Evolutionary conservation across 2,329 filamentous ascomycete genomes (phyloP).

Genomic region (Epichloe hybrida): DNA sequence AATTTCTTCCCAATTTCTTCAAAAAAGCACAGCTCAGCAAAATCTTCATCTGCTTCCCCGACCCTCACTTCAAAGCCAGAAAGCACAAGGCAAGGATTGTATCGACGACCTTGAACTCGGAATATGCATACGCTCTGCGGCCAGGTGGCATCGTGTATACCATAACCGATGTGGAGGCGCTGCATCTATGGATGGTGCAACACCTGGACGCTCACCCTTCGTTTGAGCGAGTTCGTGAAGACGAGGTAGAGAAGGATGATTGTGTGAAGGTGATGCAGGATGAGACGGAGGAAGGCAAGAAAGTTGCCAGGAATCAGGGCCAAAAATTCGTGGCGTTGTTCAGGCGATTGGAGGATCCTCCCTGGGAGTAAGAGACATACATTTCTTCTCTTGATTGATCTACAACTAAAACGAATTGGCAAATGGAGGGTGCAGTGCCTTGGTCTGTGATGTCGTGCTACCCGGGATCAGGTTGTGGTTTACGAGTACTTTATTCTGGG

Average conservation of each 20-base stretch:
- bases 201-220: slow-evolving; percentile 68
- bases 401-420: not conserved
- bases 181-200: slow-evolving; percentile 85
- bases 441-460: not conserved
- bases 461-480: not conserved
- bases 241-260: slow-evolving; percentile 53
- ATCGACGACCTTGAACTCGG: slow-evolving; percentile 72
- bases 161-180: slow-evolving; percentile 91
- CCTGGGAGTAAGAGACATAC: slow-evolving; percentile 40
- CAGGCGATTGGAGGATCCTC: slow-evolving; percentile 63
- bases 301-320: slow-evolving; percentile 81
- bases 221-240: slow-evolving; percentile 61
- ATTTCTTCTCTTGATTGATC: not conserved
- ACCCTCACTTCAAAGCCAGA: slow-evolving; percentile 92
- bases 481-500: not conserved
- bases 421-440: not conserved
- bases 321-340: slow-evolving; percentile 87
- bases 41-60: slow-evolving; percentile 96
- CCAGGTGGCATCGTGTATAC: slow-evolving; percentile 87
- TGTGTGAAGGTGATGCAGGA: slow-evolving; percentile 62
- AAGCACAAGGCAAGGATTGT: slow-evolving; percentile 98
- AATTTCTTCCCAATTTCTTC: slow-evolving; percentile 99
- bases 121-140: slow-evolving; percentile 78
- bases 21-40: slow-evolving; percentile 64
- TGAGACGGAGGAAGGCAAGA: slow-evolving; percentile 95